Base-by-base conservation (phyloP, 805 yeast species). In the Saccharomycopsis sp. region DNA sequence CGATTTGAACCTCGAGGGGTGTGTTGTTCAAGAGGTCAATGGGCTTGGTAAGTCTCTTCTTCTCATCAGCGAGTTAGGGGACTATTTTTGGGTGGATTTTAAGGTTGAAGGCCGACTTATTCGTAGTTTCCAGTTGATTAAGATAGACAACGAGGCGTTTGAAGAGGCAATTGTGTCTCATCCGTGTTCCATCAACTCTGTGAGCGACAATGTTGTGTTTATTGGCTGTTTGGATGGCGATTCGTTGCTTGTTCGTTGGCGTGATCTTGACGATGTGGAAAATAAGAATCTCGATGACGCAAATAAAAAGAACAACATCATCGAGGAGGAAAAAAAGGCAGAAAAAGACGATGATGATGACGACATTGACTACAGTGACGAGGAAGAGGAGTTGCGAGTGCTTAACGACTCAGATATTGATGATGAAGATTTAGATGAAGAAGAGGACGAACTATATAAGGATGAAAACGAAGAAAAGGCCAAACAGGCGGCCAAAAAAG, bases 291-390 rank as follows among this genome's bases (percentile, higher is more conserved):
- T 51, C 14, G 60, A 56, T 42, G 59, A 55, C 19, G 51, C 59
- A 12, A 54, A 49, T 8, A 20, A 41, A 9, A n/a, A 49, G 23
- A 61, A 51, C 29, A 47, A 50, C 42, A 47, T 49, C 23, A 54
- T 42, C 22, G 34, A 54, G 52, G 14, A 53, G n/a, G 57, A 51
- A 14, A 24, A 23, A n/a, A 50, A 20, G 17, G 56, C 19, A 19
- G 57, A 59, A 14, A 58, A 42, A 9, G 58, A 60, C 20, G 63
- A 58, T 17, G 62, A 58, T 7, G 64, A 67, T 52, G 66, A 62
- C 47, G 63, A 63, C 51, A 61, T 61, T 38, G 56, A 58, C 41
- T 58, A 60, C 53, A 56, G 56, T 51, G 61, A 56, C n/a, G 63
- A 62, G 17, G 58, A 50, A 54, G 59, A 23, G 20, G 25, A 52